These are phyloP conservation scores for Pezizomycotina sp. DNA, from an alignment of 2,329 filamentous ascomycete species.

Conservation along the genomic window DNA sequence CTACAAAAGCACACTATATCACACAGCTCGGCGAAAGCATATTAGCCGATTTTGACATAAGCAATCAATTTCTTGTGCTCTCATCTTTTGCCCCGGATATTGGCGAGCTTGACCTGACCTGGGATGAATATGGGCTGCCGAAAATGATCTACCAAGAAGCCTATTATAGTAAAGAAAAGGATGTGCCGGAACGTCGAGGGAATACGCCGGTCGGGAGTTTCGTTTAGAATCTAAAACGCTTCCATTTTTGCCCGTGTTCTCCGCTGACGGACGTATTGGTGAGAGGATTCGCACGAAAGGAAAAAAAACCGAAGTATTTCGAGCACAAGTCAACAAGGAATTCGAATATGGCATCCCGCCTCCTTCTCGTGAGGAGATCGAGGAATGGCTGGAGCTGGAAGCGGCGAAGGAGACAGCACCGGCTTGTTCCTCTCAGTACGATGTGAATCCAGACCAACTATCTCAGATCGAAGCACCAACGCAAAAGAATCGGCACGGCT, in stretches of 20 bases:
- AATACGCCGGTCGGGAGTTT: constrained; percentile 81
- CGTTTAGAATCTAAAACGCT: constrained; percentile 57
- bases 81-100: too few species aligned
- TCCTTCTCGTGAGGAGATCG: constrained; percentile 53
- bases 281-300: constrained; percentile 29
- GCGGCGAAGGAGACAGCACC: constrained; percentile 23
- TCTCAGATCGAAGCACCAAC: constrained; percentile 86
- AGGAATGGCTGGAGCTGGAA: constrained; percentile 44
- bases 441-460: too few species aligned
- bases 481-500: constrained; percentile 62
- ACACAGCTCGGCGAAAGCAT: too few species aligned
- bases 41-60: too few species aligned
- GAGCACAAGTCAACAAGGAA: constrained; percentile 43
- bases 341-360: constrained; percentile 66
- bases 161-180: constrained; percentile 66
- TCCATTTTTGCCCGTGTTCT: constrained; percentile 66
- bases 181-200: constrained; percentile 61
- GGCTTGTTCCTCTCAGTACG: constrained; percentile 23
- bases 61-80: too few species aligned
- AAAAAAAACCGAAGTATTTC: constrained; percentile 31
- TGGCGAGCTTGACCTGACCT: too few species aligned
- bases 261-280: constrained; percentile 38
- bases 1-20: too few species aligned
- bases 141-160: constrained; percentile 67
- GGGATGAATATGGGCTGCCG: constrained; percentile 41